Percentiles rank a stretch among this genome's conserved stretches.
Conservation (phyloP, 2,329 filamentous ascomycete genomes). For the Claviceps humidiphila region DNA sequence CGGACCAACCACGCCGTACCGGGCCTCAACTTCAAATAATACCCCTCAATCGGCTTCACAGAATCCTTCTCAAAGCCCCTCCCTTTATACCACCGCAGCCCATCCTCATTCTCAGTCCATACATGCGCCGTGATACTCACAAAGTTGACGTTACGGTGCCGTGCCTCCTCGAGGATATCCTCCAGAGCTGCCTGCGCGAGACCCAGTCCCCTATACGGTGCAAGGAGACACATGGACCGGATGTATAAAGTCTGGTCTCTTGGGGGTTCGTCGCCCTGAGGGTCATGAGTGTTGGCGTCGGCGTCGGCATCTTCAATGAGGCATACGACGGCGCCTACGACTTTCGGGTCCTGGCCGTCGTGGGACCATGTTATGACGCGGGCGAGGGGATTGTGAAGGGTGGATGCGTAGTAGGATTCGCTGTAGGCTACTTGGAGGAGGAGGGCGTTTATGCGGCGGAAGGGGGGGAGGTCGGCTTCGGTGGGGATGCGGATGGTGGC, state of each 20-base stretch:
- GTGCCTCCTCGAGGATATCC: slow-evolving; percentile 28
- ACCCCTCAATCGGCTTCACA: slow-evolving; percentile 33
- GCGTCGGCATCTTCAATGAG: slow-evolving; percentile 33
- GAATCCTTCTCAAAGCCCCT: slow-evolving; percentile 41
- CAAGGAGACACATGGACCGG: slow-evolving; percentile 48
- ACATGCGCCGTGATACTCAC: slow-evolving; percentile 48
- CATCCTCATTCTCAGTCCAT: slow-evolving; percentile 54
- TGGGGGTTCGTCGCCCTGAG: slow-evolving; percentile 10
- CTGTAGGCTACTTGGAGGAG: slow-evolving; percentile 51
- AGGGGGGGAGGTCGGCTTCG: slow-evolving; percentile 38
- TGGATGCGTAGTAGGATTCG: slow-evolving; percentile 49
- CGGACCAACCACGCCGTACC: slow-evolving; percentile 48
- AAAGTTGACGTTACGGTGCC: slow-evolving; percentile 26
- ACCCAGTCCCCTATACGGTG: slow-evolving; percentile 48
- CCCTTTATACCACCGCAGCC: slow-evolving; percentile 46
- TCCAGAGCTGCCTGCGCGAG: slow-evolving; percentile 45
- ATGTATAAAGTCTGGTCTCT: slow-evolving; percentile 43
- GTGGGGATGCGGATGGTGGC: slow-evolving; percentile 39
- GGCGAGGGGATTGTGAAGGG: slow-evolving; percentile 39
- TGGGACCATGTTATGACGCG: slow-evolving; percentile 47
- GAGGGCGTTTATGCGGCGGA: slow-evolving; percentile 52
- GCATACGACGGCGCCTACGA: slow-evolving; percentile 49
- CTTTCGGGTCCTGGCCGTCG: slow-evolving; percentile 27
- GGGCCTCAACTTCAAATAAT: slow-evolving; percentile 50
- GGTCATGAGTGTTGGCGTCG: not conserved